Conservation (phyloP, 2,329 filamentous ascomycete genomes). For the Leptoxyphium fumago region DNA sequence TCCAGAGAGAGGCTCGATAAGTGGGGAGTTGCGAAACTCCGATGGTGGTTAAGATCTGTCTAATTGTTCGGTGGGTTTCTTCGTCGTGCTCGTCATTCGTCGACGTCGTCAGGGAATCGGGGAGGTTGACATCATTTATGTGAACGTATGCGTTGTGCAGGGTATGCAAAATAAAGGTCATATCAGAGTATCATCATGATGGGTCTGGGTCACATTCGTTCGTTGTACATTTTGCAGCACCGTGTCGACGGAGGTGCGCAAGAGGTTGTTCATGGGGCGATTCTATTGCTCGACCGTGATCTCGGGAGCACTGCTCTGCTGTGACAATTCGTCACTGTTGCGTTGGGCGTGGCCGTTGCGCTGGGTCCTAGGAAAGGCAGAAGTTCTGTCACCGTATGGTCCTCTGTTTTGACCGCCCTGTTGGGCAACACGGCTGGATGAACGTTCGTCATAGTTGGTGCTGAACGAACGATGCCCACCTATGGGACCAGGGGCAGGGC, state of each 20-base stretch:
- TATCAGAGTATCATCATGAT: conserved; percentile 2
- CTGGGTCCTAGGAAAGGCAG: conserved; percentile 40
- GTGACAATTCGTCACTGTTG: conserved; percentile 48
- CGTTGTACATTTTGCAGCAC: conserved; percentile 1
- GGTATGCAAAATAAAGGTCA: neutral
- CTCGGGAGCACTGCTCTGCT: conserved; percentile 42
- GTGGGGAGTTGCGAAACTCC: conserved; percentile 9
- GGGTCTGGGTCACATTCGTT: conserved; percentile 3
- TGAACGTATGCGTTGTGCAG: neutral
- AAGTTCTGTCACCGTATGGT: conserved; percentile 43
- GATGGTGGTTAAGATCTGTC: conserved; percentile 2
- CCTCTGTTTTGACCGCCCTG: conserved; percentile 40
- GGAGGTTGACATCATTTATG: conserved; percentile 3
- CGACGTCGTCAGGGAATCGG: conserved; percentile 2
- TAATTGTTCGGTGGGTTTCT: conserved; percentile 3
- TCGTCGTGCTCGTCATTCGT: conserved; percentile 2
- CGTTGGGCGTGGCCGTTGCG: conserved; percentile 48
- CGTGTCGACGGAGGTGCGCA: conserved; percentile 3
- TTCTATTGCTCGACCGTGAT: conserved; percentile 45
- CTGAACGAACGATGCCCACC: conserved; percentile 50
- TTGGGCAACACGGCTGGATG: conserved; percentile 30
- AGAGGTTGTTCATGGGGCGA: conserved; percentile 3
- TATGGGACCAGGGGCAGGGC: conserved; percentile 41
- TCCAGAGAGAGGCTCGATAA: too few relatives aligned
- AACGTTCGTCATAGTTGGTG: conserved; percentile 41